These are phyloP conservation scores for Pseudocercospora musae DNA, from an alignment of 2,329 filamentous ascomycete species.

Conservation along the genomic window DNA sequence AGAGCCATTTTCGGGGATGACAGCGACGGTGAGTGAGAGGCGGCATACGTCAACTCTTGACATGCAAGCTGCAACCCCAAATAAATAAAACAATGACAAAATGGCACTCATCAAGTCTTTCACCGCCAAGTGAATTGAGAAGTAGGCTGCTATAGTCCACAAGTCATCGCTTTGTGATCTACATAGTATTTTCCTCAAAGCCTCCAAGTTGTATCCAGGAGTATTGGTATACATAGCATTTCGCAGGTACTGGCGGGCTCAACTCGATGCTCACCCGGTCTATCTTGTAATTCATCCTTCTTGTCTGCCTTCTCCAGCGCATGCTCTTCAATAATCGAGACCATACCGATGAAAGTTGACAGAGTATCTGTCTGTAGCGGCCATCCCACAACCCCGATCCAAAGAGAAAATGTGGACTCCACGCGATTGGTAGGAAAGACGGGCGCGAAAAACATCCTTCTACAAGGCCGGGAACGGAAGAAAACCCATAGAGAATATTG, in stretches of 20 bases:
- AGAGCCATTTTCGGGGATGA: slow-evolving; percentile 90
- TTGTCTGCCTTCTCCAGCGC: neutral
- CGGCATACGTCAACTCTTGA: neutral
- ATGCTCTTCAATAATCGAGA: neutral
- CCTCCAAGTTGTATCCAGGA: neutral
- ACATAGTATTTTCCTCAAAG: neutral
- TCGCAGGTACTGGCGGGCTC: neutral
- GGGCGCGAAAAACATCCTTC: slow-evolving; percentile 20
- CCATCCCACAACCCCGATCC: slow-evolving; percentile 28
- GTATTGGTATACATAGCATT: neutral
- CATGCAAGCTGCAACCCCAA: neutral
- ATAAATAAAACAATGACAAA: too few relatives aligned
- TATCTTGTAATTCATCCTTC: neutral
- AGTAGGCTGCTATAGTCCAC: too few relatives aligned
- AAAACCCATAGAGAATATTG: slow-evolving; percentile 20
- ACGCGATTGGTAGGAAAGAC: slow-evolving; percentile 27
- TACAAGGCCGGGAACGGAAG: slow-evolving; percentile 31
- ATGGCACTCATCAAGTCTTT: too few relatives aligned
- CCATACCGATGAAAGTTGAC: neutral
- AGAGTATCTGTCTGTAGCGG: slow-evolving; percentile 20
- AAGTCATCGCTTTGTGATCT: neutral
- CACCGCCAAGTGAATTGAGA: neutral
- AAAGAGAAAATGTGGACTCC: slow-evolving; percentile 18
- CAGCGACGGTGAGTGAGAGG: slow-evolving; percentile 36
- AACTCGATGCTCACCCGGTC: neutral